Percentiles rank a stretch among this genome's conserved stretches.
These are phyloP conservation scores for Diaporthe eres DNA, from an alignment of 2,329 filamentous ascomycete species.

Conservation along the genomic window DNA sequence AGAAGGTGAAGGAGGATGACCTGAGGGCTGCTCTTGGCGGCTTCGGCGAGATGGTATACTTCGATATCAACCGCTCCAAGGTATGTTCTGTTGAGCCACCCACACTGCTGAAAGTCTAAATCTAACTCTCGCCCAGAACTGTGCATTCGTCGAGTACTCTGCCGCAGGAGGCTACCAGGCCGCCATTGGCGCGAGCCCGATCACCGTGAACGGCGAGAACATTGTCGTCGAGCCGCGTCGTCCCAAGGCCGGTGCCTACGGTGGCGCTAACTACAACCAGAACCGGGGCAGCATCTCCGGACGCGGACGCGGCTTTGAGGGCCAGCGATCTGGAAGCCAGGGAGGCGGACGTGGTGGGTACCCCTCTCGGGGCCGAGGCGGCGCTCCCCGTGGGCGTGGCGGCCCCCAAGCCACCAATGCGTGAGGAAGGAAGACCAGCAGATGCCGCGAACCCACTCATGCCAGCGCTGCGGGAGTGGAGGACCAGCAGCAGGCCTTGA, in stretches of 20 bases:
- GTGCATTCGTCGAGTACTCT: constrained; percentile 95
- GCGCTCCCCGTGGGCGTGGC: constrained; percentile 75
- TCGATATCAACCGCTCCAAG: constrained; percentile 87
- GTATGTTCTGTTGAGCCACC: constrained; percentile 61
- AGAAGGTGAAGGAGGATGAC: constrained; percentile 82
- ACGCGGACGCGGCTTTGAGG: constrained; percentile 77
- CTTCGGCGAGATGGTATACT: constrained; percentile 79
- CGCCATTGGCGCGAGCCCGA: constrained; percentile 87
- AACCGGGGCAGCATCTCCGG: constrained; percentile 72
- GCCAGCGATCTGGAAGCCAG: constrained; percentile 72
- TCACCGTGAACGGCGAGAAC: constrained; percentile 84
- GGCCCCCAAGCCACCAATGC: constrained; percentile 67
- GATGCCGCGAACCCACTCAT: constrained; percentile 6
- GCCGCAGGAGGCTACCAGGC: constrained; percentile 85
- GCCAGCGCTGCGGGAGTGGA: constrained; percentile 14
- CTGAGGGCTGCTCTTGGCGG: constrained; percentile 79
- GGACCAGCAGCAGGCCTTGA: constrained; percentile 29
- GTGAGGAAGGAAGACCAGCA: constrained; percentile 49
- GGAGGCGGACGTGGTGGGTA: constrained; percentile 76
- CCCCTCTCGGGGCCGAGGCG: constrained; percentile 72
- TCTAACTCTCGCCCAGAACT: constrained; percentile 75
- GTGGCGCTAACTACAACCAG: constrained; percentile 76
- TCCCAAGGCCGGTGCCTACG: constrained; percentile 79
- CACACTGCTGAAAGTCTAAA: not conserved
- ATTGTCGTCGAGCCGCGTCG: constrained; percentile 92